phyloP scores from a whole-genome alignment of 345 rosid genomes.

The Hibiscus mutabilis region DNA sequence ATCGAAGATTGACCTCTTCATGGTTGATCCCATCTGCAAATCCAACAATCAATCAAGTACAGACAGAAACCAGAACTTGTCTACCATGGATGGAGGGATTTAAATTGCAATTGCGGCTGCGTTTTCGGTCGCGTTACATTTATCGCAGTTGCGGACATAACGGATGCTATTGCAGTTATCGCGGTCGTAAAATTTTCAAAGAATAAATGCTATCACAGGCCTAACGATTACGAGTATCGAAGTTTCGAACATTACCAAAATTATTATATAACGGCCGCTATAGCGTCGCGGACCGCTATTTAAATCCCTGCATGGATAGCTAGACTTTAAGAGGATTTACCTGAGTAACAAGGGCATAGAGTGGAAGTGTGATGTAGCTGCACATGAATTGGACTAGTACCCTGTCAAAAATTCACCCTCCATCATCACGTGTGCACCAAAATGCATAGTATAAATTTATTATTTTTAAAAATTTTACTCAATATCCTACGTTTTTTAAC shows the following conservation, averaged over 20 bases:
- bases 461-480: no score
- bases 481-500: no score
- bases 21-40: slow-evolving; percentile 89
- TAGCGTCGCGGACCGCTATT: no score
- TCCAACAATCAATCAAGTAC: neutral
- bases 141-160: no score
- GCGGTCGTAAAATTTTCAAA: neutral
- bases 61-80: neutral
- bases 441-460: no score
- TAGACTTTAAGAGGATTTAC: slow-evolving; percentile 16
- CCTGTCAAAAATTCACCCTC: slow-evolving; percentile 27
- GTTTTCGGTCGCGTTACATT: neutral
- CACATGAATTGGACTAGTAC: slow-evolving; percentile 69
- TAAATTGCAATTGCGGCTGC: no score
- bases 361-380: slow-evolving; percentile 90
- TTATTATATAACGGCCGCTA: no score
- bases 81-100: no score
- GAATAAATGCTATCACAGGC: neutral
- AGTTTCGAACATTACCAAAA: no score
- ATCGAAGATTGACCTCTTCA: slow-evolving; percentile 90
- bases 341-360: slow-evolving; percentile 98
- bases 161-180: no score
- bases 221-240: no score
- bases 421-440: neutral
- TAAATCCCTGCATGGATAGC: no score